phyloP scores from a whole-genome alignment of 441 rosid species.

The Pelargonium australe region DNA sequence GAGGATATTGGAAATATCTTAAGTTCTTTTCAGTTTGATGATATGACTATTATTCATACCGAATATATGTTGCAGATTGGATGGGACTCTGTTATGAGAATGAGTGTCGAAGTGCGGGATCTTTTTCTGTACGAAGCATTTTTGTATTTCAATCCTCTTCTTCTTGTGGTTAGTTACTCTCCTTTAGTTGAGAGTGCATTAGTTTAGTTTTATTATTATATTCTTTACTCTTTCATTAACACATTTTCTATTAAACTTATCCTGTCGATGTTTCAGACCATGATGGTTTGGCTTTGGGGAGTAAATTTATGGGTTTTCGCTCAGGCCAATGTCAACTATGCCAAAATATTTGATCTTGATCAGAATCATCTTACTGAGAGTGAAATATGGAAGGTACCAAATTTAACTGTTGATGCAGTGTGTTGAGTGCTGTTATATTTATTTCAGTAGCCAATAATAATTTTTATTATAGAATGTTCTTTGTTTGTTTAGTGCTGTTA shows the following conservation, averaged over 20 bases:
- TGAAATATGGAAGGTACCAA: conserved; percentile 91
- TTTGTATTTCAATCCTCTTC: conserved; percentile 91
- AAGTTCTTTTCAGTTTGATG: conserved; percentile 7
- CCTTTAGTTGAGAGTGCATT: not conserved
- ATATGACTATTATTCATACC: conserved; percentile 10
- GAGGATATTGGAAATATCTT: not conserved
- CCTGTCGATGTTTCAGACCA: conserved; percentile 42
- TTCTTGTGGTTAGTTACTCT: conserved; percentile 72
- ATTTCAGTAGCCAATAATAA: not conserved
- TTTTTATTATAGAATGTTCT: not conserved
- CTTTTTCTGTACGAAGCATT: conserved; percentile 88
- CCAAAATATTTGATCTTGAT: conserved; percentile 66
- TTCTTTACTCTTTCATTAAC: conserved; percentile 5
- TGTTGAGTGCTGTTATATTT: not conserved
- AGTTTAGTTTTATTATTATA: not conserved
- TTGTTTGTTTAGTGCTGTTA: not conserved
- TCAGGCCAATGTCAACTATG: conserved; percentile 70
- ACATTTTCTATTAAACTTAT: conserved; percentile 19
- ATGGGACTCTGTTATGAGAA: conserved; percentile 91
- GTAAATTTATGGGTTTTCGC: conserved; percentile 78
- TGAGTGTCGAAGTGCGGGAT: conserved; percentile 76
- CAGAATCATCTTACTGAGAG: conserved; percentile 78
- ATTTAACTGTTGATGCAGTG: not conserved
- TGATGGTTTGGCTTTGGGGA: conserved; percentile 99
- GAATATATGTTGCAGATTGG: conserved; percentile 51